Percentiles rank a stretch among this genome's conserved stretches.
Evolutionary conservation across 75 land plant genomes (phyloP).

Genomic region (Larix kaempferi): DNA sequence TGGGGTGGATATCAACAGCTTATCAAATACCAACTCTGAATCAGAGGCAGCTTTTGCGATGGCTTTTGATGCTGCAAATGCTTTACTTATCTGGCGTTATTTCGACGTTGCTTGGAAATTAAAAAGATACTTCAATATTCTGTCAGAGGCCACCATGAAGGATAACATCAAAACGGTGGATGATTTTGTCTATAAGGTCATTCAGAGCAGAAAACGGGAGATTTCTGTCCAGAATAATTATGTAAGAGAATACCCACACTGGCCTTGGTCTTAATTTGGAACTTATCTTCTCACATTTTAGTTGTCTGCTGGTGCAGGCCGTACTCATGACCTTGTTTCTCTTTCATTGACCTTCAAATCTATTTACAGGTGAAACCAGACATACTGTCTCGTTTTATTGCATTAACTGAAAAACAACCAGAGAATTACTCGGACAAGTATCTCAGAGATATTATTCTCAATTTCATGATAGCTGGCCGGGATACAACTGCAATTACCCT

Average conservation of each 20-base stretch:
- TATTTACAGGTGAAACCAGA: conserved; percentile 38
- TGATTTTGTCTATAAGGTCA: conserved; percentile 42
- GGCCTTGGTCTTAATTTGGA: neutral
- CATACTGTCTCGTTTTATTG: conserved; percentile 65
- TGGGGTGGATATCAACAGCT: conserved; percentile 50
- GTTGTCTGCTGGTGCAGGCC: neutral
- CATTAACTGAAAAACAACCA: conserved; percentile 33
- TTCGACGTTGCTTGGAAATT: conserved; percentile 54
- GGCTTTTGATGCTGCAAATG: conserved; percentile 52
- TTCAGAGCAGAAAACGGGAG: conserved; percentile 22
- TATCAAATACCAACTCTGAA: conserved; percentile 22
- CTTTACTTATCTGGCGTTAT: conserved; percentile 23
- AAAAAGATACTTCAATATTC: conserved; percentile 43
- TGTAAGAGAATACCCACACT: conserved; percentile 8
- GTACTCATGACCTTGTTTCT: neutral
- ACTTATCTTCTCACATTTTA: neutral
- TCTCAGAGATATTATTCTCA: conserved; percentile 64
- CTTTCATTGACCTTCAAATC: neutral
- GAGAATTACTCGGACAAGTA: conserved; percentile 25
- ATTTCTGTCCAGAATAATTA: conserved; percentile 6
- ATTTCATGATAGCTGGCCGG: conserved; percentile 73
- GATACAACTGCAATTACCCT: conserved; percentile 80
- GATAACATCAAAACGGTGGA: conserved; percentile 32
- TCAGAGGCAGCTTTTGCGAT: conserved; percentile 29
- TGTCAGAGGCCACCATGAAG: conserved; percentile 44